Conservation (phyloP, 192 early-diverging fungal genomes). For the Gryganskiella cystojenkinii region DNA sequence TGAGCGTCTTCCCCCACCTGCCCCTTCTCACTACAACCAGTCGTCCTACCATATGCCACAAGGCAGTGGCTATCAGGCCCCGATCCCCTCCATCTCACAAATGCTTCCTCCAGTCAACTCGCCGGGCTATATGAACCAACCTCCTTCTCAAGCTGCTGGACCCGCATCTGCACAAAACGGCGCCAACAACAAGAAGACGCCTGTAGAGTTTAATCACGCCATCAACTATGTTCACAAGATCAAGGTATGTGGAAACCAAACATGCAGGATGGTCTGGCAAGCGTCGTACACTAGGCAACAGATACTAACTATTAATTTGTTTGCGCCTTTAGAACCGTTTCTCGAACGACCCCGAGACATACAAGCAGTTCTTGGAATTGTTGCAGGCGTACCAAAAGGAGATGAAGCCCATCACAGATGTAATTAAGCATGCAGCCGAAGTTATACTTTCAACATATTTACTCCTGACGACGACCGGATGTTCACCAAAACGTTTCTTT, state of each 20-base stretch:
- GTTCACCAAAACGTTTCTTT: no score
- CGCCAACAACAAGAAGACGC: conserved; percentile 63
- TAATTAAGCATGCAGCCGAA: no score
- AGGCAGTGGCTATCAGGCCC: conserved; percentile 47
- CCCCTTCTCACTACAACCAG: conserved; percentile 42
- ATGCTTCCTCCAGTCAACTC: conserved; percentile 41
- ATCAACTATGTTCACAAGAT: conserved; percentile 99
- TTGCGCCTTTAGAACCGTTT: conserved; percentile 91
- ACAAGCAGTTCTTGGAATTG: conserved; percentile 98
- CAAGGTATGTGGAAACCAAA: conserved; percentile 67
- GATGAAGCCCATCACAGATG: conserved; percentile 94
- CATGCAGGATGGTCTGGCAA: not conserved
- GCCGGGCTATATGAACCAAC: conserved; percentile 39
- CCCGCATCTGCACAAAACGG: conserved; percentile 49
- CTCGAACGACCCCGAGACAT: conserved; percentile 91
- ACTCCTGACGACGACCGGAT: no score
- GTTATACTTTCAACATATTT: no score
- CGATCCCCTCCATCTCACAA: conserved; percentile 41
- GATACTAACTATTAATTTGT: not conserved
- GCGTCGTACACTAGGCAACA: not conserved
- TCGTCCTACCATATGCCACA: conserved; percentile 50
- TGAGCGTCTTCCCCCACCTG: conserved; percentile 31
- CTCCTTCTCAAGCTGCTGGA: conserved; percentile 15
- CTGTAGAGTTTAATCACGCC: conserved; percentile 97
- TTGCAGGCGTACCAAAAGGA: conserved; percentile 98